Evolutionary conservation across 495 filamentous ascomycete species (phyloP).

Genomic region (Parathielavia appendiculata): DNA sequence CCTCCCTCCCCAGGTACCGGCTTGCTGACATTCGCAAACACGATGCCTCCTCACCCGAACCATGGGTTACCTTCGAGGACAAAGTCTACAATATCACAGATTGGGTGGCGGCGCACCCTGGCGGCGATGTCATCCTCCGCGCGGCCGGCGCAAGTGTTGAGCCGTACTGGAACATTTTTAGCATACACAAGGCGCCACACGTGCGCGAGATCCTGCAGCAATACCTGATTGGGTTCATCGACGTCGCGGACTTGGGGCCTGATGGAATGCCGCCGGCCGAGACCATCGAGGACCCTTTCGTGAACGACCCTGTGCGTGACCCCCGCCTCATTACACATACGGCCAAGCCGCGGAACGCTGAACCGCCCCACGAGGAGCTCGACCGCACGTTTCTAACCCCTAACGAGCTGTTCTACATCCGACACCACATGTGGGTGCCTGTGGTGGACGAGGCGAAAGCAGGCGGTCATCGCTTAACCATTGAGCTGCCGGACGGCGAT

Average conservation of each 20-base stretch:
- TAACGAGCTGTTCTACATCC: constrained; percentile 53
- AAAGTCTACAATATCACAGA: constrained; percentile 58
- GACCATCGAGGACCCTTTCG: constrained; percentile 53
- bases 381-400: constrained; percentile 48
- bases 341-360: constrained; percentile 52
- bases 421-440: constrained; percentile 61
- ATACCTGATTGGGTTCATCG: constrained; percentile 51
- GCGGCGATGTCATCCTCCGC: constrained; percentile 55
- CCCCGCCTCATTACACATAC: constrained; percentile 42
- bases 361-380: constrained; percentile 47
- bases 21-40: constrained; percentile 48
- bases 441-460: constrained; percentile 35
- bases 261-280: constrained; percentile 42
- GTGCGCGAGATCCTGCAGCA: constrained; percentile 54
- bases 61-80: constrained; percentile 49
- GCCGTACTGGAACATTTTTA: constrained; percentile 60
- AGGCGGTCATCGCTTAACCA: constrained; percentile 43
- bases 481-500: constrained; percentile 54
- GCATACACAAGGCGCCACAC: constrained; percentile 53
- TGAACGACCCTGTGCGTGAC: constrained; percentile 48
- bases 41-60: constrained; percentile 38
- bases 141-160: constrained; percentile 54
- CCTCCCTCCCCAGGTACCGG: constrained; percentile 40
- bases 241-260: constrained; percentile 45
- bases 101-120: constrained; percentile 54